Evolutionary conservation across 2,329 filamentous ascomycete species (phyloP).

Genomic region (Teratosphaeria zuluensis): DNA sequence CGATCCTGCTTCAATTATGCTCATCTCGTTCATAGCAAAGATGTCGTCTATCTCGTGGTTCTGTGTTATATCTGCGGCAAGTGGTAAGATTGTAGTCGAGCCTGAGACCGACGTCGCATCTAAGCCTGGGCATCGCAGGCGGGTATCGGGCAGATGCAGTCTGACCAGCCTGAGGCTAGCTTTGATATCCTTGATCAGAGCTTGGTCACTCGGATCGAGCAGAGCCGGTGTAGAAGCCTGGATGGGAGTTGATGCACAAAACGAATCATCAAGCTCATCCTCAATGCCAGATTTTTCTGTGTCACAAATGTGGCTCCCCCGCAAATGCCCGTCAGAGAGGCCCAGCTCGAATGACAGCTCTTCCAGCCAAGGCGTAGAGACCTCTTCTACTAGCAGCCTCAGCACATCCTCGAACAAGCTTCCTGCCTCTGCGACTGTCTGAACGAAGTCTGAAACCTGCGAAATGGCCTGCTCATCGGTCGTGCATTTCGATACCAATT

Average conservation of each 20-base stretch:
- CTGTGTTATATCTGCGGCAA: not conserved
- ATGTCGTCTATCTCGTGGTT: not conserved
- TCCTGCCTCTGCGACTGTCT: constrained; percentile 7
- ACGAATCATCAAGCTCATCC: not conserved
- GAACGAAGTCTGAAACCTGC: constrained; percentile 12
- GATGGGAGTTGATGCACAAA: not conserved
- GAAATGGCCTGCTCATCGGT: constrained; percentile 18
- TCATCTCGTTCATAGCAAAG: not conserved
- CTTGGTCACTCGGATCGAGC: constrained; percentile 51
- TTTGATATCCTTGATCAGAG: constrained; percentile 68
- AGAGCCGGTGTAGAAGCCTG: constrained; percentile 49
- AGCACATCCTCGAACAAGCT: constrained; percentile 8
- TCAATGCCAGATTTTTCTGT: not conserved
- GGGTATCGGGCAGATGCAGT: constrained; percentile 58
- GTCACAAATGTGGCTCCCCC: not conserved
- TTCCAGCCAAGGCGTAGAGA: constrained; percentile 20
- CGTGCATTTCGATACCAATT: not conserved
- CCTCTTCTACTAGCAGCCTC: constrained; percentile 12
- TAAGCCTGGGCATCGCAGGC: not conserved
- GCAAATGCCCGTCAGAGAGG: not conserved
- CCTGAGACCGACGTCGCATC: too few species aligned
- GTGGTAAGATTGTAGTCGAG: not conserved
- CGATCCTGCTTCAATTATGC: not conserved
- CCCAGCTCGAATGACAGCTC: constrained; percentile 13
- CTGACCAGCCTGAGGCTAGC: constrained; percentile 65